Evolutionary conservation across 1,284 basidiomycete genomes (phyloP).

Genomic region (Austroboletus niveus): DNA sequence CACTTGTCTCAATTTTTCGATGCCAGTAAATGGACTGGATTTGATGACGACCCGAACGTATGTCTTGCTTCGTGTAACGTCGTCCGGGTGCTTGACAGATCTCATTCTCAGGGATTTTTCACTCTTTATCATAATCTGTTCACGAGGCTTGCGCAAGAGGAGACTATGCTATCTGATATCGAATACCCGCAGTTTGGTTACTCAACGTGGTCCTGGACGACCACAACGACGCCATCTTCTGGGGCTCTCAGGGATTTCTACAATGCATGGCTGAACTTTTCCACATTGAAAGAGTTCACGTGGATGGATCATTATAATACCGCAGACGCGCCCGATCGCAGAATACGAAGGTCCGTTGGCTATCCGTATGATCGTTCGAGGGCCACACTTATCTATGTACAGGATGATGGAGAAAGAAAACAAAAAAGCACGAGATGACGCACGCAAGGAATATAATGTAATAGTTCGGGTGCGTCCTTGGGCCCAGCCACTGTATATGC

Average conservation of each 20-base stretch:
- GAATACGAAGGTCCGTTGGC: slow-evolving; percentile 64
- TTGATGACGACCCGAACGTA: slow-evolving; percentile 73
- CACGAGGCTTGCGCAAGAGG: slow-evolving; percentile 80
- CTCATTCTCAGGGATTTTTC: slow-evolving; percentile 76
- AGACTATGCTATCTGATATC: slow-evolving; percentile 56
- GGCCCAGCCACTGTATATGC: neutral
- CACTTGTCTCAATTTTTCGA: slow-evolving; percentile 90
- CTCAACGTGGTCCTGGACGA: slow-evolving; percentile 71
- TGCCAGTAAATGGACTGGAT: slow-evolving; percentile 67
- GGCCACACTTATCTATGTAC: slow-evolving; percentile 1
- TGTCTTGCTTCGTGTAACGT: slow-evolving; percentile 22
- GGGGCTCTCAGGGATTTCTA: slow-evolving; percentile 77
- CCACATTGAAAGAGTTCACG: slow-evolving; percentile 84
- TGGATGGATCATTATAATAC: slow-evolving; percentile 89
- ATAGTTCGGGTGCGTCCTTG: slow-evolving; percentile 66
- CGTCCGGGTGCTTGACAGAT: neutral
- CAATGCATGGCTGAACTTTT: slow-evolving; percentile 83
- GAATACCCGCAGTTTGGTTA: slow-evolving; percentile 84
- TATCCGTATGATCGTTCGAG: neutral
- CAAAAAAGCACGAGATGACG: slow-evolving; percentile 86
- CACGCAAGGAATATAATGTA: slow-evolving; percentile 91
- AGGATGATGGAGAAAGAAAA: slow-evolving; percentile 97
- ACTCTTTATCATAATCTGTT: slow-evolving; percentile 91
- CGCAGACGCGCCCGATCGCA: slow-evolving; percentile 83
- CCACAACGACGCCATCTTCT: slow-evolving; percentile 38